phyloP scores from a whole-genome alignment of 495 filamentous ascomycete genomes.

The Podospora fimiseda region DNA sequence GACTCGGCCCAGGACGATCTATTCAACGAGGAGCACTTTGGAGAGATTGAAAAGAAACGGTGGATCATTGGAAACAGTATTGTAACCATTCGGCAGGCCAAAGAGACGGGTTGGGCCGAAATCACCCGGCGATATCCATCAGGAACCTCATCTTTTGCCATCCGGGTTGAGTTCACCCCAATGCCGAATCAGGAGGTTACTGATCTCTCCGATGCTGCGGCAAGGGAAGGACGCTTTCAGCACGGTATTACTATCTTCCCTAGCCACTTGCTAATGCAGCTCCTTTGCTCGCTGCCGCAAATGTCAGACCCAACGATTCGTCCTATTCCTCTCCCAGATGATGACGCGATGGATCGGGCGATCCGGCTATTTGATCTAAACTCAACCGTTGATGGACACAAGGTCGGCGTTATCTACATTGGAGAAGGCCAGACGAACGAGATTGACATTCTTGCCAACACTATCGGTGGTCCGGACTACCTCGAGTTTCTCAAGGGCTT shows the following conservation, averaged over 20 bases:
- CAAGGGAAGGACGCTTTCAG: slow-evolving; percentile 36
- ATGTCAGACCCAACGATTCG: slow-evolving; percentile 49
- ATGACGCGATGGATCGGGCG: slow-evolving; percentile 69
- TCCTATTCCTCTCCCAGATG: slow-evolving; percentile 75
- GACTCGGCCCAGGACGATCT: slow-evolving; percentile 61
- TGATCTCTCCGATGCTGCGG: slow-evolving; percentile 33
- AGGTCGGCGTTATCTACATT: slow-evolving; percentile 90
- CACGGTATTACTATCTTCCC: slow-evolving; percentile 56
- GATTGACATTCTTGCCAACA: slow-evolving; percentile 76
- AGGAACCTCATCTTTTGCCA: slow-evolving; percentile 69
- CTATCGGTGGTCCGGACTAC: slow-evolving; percentile 76
- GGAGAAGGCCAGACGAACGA: slow-evolving; percentile 76
- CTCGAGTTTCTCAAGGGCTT: slow-evolving; percentile 72
- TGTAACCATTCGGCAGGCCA: slow-evolving; percentile 75
- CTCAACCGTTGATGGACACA: slow-evolving; percentile 89
- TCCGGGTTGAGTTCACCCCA: slow-evolving; percentile 64
- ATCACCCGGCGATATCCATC: slow-evolving; percentile 80
- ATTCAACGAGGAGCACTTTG: slow-evolving; percentile 56
- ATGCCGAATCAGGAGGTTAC: slow-evolving; percentile 60
- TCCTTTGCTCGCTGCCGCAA: slow-evolving; percentile 66
- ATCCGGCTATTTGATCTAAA: slow-evolving; percentile 78
- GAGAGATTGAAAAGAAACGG: slow-evolving; percentile 62
- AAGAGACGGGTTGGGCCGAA: slow-evolving; percentile 65
- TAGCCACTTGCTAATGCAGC: slow-evolving; percentile 76
- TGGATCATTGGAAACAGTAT: slow-evolving; percentile 89